Percentiles rank a stretch among this genome's conserved stretches.
Conservation (phyloP, 2,329 filamentous ascomycete genomes). For the Akanthomyces lecanii region DNA sequence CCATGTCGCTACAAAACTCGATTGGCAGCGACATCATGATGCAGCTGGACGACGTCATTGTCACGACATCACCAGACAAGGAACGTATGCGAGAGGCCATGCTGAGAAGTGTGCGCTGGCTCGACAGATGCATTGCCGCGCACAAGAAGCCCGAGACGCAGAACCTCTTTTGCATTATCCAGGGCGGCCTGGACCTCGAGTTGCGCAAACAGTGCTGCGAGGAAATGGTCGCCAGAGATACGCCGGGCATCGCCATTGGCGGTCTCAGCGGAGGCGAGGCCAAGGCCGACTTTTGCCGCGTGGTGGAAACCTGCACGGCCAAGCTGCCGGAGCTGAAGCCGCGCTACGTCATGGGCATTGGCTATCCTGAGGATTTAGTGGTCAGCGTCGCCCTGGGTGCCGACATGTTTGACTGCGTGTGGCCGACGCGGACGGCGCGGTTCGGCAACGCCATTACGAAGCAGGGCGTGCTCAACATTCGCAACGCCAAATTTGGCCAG, state of each 20-base stretch:
- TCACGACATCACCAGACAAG: conserved; percentile 87
- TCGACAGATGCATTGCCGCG: conserved; percentile 88
- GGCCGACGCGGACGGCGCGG: conserved; percentile 91
- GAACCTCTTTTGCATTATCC: conserved; percentile 98
- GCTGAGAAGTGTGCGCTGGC: conserved; percentile 90
- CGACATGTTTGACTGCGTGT: conserved; percentile 99
- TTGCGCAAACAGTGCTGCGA: conserved; percentile 78
- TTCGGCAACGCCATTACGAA: conserved; percentile 93
- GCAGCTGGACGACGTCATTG: conserved; percentile 98
- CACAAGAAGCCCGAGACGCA: conserved; percentile 79
- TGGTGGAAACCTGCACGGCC: conserved; percentile 80
- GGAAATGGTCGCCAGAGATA: conserved; percentile 86
- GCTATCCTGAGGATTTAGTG: conserved; percentile 92
- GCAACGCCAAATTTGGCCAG: conserved; percentile 66
- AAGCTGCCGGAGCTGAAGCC: conserved; percentile 86
- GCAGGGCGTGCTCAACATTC: conserved; percentile 76
- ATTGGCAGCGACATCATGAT: conserved; percentile 99
- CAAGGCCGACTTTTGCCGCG: conserved; percentile 86
- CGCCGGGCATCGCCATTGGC: conserved; percentile 93
- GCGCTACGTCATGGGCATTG: conserved; percentile 98
- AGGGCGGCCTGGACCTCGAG: conserved; percentile 86
- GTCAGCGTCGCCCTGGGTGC: conserved; percentile 91
- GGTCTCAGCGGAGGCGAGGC: conserved; percentile 93
- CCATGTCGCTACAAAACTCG: conserved; percentile 90
- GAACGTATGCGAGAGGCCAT: conserved; percentile 90